Evolutionary conservation across 1,284 basidiomycete species (phyloP).

Genomic region (Microbotryum silenes-acaulis): DNA sequence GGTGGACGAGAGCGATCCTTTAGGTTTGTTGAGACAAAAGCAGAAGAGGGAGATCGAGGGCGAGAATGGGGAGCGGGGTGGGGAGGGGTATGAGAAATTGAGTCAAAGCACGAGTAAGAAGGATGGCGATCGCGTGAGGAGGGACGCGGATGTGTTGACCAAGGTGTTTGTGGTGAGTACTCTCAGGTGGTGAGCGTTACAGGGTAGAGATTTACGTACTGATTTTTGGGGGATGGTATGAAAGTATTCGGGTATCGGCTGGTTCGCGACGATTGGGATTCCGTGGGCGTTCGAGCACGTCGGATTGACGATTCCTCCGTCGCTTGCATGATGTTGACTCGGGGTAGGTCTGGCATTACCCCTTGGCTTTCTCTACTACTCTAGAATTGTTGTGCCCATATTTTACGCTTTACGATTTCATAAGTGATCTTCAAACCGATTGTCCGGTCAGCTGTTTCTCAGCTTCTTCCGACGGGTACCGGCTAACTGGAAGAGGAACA

Average conservation of each 20-base stretch:
- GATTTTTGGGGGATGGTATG: not conserved
- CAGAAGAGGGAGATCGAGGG: not conserved
- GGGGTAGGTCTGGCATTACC: too few relatives aligned
- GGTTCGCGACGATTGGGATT: conserved; percentile 21
- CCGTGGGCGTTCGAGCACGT: conserved; percentile 13
- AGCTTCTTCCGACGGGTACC: too few relatives aligned
- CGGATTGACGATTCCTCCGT: conserved; percentile 1
- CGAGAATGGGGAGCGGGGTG: not conserved
- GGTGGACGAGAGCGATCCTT: conserved; percentile 36
- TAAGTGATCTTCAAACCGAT: too few relatives aligned
- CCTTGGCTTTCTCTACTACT: too few relatives aligned
- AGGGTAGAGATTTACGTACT: too few relatives aligned
- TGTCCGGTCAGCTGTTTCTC: too few relatives aligned
- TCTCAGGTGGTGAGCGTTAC: too few relatives aligned
- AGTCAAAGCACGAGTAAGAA: not conserved
- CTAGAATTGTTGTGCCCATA: too few relatives aligned
- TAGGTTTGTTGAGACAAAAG: not conserved
- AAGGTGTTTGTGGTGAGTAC: conserved; percentile 20
- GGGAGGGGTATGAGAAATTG: not conserved
- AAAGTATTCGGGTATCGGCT: conserved; percentile 23
- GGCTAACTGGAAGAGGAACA: too few relatives aligned
- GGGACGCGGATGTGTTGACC: conserved; percentile 30
- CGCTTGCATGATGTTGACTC: too few relatives aligned
- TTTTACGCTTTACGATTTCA: too few relatives aligned
- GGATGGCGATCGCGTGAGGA: not conserved